Conservation (phyloP, 108 stramenopile species). For the Conticribra guillardii region DNA sequence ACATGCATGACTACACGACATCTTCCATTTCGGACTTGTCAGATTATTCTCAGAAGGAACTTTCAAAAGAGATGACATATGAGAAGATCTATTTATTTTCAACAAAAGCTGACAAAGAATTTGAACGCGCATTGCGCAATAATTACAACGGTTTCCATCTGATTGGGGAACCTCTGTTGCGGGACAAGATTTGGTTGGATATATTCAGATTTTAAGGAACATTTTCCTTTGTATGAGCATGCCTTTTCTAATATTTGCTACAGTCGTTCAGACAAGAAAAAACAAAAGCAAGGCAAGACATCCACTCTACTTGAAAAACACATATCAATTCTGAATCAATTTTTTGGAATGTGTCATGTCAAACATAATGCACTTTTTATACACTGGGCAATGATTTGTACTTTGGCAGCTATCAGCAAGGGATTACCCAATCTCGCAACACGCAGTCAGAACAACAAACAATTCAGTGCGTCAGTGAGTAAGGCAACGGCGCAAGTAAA, state of each 20-base stretch:
- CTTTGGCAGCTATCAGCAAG: too few species aligned
- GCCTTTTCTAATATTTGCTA: not conserved
- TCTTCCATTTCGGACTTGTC: not conserved
- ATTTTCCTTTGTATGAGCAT: not conserved
- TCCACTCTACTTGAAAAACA: not conserved
- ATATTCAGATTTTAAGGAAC: not conserved
- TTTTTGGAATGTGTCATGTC: not conserved
- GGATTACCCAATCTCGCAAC: too few species aligned
- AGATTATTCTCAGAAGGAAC: not conserved
- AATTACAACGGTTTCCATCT: not conserved
- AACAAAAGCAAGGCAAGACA: not conserved
- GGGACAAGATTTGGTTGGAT: not conserved
- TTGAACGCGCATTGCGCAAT: not conserved
- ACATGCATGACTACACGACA: not conserved
- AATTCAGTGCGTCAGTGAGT: too few species aligned
- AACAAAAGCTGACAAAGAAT: not conserved
- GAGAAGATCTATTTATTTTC: not conserved
- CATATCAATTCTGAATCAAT: not conserved
- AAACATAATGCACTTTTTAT: not conserved
- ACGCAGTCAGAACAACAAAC: too few species aligned
- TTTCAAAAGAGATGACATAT: not conserved
- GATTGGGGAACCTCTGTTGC: not conserved
- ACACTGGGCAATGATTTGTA: too few species aligned
- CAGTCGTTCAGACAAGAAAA: not conserved
- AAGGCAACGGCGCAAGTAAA: too few species aligned